These are phyloP conservation scores for Paracorniculantispora psalliotae DNA, from an alignment of 2,329 filamentous ascomycete genomes.

Conservation along the genomic window DNA sequence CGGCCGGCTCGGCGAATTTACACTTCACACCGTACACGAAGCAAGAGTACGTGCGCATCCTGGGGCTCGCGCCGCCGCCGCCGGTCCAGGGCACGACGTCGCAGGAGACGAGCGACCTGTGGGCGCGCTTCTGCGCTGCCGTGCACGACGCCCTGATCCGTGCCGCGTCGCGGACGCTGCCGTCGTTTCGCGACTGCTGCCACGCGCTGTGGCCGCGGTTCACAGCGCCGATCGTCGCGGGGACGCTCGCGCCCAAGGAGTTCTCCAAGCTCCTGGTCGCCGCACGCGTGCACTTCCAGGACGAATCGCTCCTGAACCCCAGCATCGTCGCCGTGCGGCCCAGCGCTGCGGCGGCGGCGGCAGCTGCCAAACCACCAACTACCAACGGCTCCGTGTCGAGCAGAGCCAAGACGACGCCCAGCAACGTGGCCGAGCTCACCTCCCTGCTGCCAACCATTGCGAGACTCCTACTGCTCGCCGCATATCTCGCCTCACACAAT, in stretches of 20 bases:
- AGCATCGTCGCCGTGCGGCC: slow-evolving; percentile 45
- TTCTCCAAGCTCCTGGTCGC: slow-evolving; percentile 79
- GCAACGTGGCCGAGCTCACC: slow-evolving; percentile 42
- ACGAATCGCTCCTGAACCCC: slow-evolving; percentile 65
- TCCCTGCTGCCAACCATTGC: slow-evolving; percentile 65
- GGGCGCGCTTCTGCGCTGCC: slow-evolving; percentile 74
- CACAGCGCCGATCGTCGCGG: slow-evolving; percentile 67
- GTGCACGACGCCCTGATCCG: slow-evolving; percentile 84
- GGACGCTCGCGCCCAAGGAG: slow-evolving; percentile 70
- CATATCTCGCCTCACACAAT: slow-evolving; percentile 80
- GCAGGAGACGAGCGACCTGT: slow-evolving; percentile 61
- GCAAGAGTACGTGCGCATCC: slow-evolving; percentile 70
- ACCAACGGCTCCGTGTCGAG: not conserved
- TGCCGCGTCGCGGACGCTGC: slow-evolving; percentile 73
- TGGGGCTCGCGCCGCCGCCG: slow-evolving; percentile 49
- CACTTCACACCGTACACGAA: slow-evolving; percentile 83
- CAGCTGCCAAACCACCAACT: not conserved
- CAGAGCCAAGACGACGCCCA: slow-evolving; percentile 13
- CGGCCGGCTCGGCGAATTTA: slow-evolving; percentile 67
- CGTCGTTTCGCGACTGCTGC: slow-evolving; percentile 65
- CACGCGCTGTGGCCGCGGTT: slow-evolving; percentile 80
- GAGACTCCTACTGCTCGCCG: slow-evolving; percentile 67
- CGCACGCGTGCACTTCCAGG: slow-evolving; percentile 64
- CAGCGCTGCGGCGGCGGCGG: not conserved
- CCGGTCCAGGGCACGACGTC: slow-evolving; percentile 45